Base-by-base conservation (phyloP, 176 grass and related monocot species). In the Oryza nivara region DNA sequence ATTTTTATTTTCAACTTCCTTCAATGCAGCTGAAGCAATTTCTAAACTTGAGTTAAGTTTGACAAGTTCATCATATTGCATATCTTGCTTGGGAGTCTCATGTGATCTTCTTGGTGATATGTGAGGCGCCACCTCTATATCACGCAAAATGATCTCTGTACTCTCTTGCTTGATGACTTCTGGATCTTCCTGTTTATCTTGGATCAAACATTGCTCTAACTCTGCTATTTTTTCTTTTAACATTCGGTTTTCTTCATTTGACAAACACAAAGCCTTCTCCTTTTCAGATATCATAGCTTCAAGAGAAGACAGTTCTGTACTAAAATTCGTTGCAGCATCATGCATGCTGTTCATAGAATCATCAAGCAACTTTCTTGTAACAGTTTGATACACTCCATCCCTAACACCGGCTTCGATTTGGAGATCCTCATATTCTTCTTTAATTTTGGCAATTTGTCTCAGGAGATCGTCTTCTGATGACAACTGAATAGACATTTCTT, bases 311-410 rank as follows among this genome's bases (percentile, higher is more conserved):
- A 85, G 41, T 78, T 91, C 86, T 88, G 71, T 70, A 76, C 64
- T 60, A 68, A 85, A 88, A 46, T 86, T 82, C 64, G 56, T 73
- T 63, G 86, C 69, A 86, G 72, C 86, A 67, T 88, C 74, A 46
- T 86, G 73, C 91, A 92, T 91, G n/a, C 45, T 72, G 49, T 87
- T 77, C 32, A 81, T 72, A 80, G 44, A 87, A 68, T 96, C 93
- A 89, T 89, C 88, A 88, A 94, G 60, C 73, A 96, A 58, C 47
- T 77, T 87, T 61, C 68, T 92, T 90, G 89, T 88, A 85, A 99
- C 83, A 92, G 75, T 82, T 65, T 54, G 51, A 40, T 90, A 88
- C 34, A 92, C 38, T 73, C 79, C 89, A 89, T 94, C 88, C 88
- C 75, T 96, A 49, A 99, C 64, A 38, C 78, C 75, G 30, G 34